A percentile compares a stretch with the other conserved stretches of the same genome.
These are phyloP conservation scores for Cruciata laevipes DNA, from an alignment of 257 asterid genomes.

Conservation along the genomic window DNA sequence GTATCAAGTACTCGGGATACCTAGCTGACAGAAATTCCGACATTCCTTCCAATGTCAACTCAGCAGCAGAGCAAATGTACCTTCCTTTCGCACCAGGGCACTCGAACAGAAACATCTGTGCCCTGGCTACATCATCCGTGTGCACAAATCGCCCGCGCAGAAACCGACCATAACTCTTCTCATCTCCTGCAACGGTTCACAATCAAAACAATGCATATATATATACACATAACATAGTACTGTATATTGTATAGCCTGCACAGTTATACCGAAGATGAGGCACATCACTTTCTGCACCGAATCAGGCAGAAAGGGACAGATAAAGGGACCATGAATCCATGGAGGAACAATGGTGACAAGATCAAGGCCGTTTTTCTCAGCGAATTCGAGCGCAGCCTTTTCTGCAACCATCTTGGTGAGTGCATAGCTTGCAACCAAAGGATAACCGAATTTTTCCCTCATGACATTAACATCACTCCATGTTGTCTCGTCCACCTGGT, in stretches of 20 bases:
- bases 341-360: slow-evolving; percentile 44
- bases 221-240: too few species aligned
- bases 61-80: slow-evolving; percentile 32
- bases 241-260: too few species aligned
- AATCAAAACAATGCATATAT: not conserved
- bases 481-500: slow-evolving; percentile 24
- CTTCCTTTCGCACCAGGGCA: slow-evolving; percentile 42
- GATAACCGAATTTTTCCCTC: not conserved
- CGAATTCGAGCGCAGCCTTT: slow-evolving; percentile 38
- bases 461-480: slow-evolving; percentile 38
- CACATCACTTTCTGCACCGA: slow-evolving; percentile 31
- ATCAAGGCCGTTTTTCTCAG: slow-evolving; percentile 41
- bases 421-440: slow-evolving; percentile 23
- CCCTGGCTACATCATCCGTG: slow-evolving; percentile 48
- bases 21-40: slow-evolving; percentile 24
- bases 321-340: slow-evolving; percentile 54
- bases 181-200: slow-evolving; percentile 20
- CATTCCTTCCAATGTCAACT: slow-evolving; percentile 24
- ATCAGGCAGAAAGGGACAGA: slow-evolving; percentile 39
- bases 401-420: slow-evolving; percentile 48
- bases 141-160: slow-evolving; percentile 28
- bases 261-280: slow-evolving; percentile 29
- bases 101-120: slow-evolving; percentile 50
- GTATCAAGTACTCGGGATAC: slow-evolving; percentile 45
- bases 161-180: slow-evolving; percentile 11